A percentile compares a stretch with the other conserved stretches of the same genome.
phyloP scores from a whole-genome alignment of 176 grass and related monocot genomes.

The Puccinellia tenuiflora region DNA sequence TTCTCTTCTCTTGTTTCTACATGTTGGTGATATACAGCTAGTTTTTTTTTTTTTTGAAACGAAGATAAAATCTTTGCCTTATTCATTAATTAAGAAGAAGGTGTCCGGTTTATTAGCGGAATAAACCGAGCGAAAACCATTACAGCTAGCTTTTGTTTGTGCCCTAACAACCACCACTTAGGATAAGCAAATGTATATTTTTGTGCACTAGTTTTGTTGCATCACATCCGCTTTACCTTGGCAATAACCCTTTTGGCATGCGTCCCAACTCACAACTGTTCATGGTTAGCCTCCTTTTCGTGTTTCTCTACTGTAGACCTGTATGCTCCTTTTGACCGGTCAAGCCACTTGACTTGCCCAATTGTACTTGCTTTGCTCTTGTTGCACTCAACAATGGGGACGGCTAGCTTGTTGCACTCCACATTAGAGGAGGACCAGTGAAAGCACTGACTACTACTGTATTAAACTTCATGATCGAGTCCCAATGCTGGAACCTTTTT shows the following conservation, averaged over 20 bases:
- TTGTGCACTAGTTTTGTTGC: not conserved
- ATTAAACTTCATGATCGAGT: not conserved
- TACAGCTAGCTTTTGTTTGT: no score
- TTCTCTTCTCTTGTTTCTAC: not conserved
- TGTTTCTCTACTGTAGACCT: not conserved
- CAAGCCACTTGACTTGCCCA: constrained; percentile 19
- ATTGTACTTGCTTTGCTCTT: not conserved
- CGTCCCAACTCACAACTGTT: not conserved
- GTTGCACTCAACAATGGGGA: not conserved
- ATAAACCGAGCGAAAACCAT: no score
- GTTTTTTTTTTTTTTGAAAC: no score
- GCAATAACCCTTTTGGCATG: constrained; percentile 24
- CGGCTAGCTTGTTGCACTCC: no score
- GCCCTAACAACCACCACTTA: constrained; percentile 29
- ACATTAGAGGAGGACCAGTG: not conserved
- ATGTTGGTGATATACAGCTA: constrained; percentile 36
- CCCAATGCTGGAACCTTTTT: not conserved
- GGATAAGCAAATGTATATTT: not conserved
- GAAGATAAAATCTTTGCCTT: no score
- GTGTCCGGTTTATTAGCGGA: no score
- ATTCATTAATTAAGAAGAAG: no score
- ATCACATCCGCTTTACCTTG: constrained; percentile 33
- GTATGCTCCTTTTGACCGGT: constrained; percentile 31
- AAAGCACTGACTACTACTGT: not conserved
- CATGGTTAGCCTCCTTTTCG: constrained; percentile 27